A percentile compares a stretch with the other conserved stretches of the same genome.
Conservation (phyloP, 2,329 filamentous ascomycete genomes). For the Hymenoscyphus linearis region DNA sequence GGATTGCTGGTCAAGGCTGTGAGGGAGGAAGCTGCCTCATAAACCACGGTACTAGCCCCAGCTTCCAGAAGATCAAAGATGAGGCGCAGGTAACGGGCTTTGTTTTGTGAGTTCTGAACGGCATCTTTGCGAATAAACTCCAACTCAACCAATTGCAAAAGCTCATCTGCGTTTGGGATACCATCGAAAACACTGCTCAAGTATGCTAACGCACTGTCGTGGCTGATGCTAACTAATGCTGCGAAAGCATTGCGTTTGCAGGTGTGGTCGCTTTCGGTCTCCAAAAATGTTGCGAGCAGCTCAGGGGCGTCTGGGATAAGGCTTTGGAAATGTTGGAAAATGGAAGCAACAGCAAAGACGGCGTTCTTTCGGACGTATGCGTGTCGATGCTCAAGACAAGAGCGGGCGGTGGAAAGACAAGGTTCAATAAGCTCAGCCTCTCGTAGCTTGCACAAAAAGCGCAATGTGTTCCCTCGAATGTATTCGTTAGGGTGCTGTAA, state of each 20-base stretch:
- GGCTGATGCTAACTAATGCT: slow-evolving; percentile 82
- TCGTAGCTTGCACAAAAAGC: slow-evolving; percentile 93
- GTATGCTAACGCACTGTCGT: slow-evolving; percentile 86
- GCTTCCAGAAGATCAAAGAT: slow-evolving; percentile 97
- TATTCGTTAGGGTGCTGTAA: slow-evolving; percentile 98
- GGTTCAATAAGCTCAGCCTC: slow-evolving; percentile 96
- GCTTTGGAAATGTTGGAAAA: slow-evolving; percentile 83
- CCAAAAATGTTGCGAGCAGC: slow-evolving; percentile 82
- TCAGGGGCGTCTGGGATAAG: slow-evolving; percentile 95
- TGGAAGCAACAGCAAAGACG: slow-evolving; percentile 89
- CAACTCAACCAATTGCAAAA: slow-evolving; percentile 87
- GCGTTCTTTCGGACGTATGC: slow-evolving; percentile 98
- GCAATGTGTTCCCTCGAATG: slow-evolving; percentile 94
- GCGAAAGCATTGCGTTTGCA: slow-evolving; percentile 98
- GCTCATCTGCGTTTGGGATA: slow-evolving; percentile 88
- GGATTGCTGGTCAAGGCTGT: slow-evolving; percentile 93
- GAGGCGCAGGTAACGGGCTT: slow-evolving; percentile 86
- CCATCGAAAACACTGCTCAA: slow-evolving; percentile 86
- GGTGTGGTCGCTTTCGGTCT: slow-evolving; percentile 84
- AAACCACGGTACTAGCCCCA: slow-evolving; percentile 87
- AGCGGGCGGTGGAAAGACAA: slow-evolving; percentile 83
- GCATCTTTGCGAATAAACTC: slow-evolving; percentile 98
- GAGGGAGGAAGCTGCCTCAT: slow-evolving; percentile 92
- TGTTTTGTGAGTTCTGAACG: slow-evolving; percentile 89
- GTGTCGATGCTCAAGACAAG: slow-evolving; percentile 91